A percentile compares a stretch with the other conserved stretches of the same genome.
phyloP scores from a whole-genome alignment of 202 grass and related monocot genomes.

The Schoenoplectus tabernaemontani region DNA sequence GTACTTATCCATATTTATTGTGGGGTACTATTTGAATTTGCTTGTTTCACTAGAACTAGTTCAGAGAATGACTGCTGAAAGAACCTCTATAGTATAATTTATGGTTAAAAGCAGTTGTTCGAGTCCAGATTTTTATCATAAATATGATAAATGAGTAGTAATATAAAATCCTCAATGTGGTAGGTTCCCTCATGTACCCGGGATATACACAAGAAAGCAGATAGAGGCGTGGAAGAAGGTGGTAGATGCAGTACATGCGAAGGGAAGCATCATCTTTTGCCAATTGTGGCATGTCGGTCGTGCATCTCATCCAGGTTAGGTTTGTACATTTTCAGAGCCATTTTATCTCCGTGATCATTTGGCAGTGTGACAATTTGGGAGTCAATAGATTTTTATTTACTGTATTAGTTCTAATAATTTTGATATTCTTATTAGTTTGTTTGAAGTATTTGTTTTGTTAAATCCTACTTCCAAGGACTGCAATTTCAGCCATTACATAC shows the following conservation, averaged over 20 bases:
- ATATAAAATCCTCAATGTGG: background rate
- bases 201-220: conserved; percentile 81
- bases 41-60: background rate
- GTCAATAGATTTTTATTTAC: background rate
- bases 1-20: background rate
- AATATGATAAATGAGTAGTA: background rate
- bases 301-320: conserved; percentile 75
- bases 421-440: background rate
- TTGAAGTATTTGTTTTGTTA: background rate
- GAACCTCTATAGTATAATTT: background rate
- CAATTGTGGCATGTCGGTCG: conserved; percentile 95
- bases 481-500: background rate
- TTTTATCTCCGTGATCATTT: background rate
- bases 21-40: background rate
- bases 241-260: conserved; percentile 82
- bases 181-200: conserved; percentile 86
- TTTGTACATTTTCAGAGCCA: background rate
- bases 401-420: background rate
- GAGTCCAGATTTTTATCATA: background rate
- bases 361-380: background rate
- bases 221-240: conserved; percentile 89
- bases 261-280: conserved; percentile 87
- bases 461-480: too few species aligned
- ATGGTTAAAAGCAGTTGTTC: background rate
- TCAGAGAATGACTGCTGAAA: background rate